Evolutionary conservation across 1,284 basidiomycete genomes (phyloP).

Genomic region (Polyporus tsugae): DNA sequence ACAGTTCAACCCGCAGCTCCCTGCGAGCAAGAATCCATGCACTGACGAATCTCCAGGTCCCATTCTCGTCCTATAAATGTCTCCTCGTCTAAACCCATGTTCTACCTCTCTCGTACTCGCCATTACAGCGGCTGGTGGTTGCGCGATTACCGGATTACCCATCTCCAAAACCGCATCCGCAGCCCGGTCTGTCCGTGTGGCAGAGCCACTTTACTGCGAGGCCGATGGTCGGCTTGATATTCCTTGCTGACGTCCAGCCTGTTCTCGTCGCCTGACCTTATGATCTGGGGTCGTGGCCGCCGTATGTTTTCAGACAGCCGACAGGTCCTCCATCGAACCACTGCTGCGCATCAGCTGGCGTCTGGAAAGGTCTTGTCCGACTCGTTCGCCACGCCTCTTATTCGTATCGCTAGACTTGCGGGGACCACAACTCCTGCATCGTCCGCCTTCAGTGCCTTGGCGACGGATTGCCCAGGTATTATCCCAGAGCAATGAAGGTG

Average conservation of each 20-base stretch:
- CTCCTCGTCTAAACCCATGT: neutral
- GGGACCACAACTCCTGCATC: too few relatives aligned
- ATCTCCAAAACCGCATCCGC: neutral
- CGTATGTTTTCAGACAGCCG: neutral
- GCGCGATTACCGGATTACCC: neutral
- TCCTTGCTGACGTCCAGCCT: neutral
- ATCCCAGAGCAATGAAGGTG: too few relatives aligned
- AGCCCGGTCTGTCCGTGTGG: neutral
- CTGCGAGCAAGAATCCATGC: neutral
- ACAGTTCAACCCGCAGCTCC: neutral
- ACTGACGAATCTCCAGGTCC: neutral
- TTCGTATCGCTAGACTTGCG: too few relatives aligned
- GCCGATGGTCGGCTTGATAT: slow-evolving; percentile 8
- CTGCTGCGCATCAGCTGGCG: neutral
- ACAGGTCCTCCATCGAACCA: neutral
- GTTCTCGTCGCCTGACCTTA: slow-evolving; percentile 4
- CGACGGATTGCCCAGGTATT: neutral
- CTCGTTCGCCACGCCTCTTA: neutral
- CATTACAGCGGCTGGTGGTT: neutral
- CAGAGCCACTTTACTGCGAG: slow-evolving; percentile 3
- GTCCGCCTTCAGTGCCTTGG: neutral
- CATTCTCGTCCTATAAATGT: neutral
- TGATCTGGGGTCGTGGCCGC: neutral
- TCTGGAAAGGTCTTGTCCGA: neutral
- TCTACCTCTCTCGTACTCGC: neutral